phyloP scores from a whole-genome alignment of 192 early-diverging fungal species.

The Tieghemiomyces parasiticus region DNA sequence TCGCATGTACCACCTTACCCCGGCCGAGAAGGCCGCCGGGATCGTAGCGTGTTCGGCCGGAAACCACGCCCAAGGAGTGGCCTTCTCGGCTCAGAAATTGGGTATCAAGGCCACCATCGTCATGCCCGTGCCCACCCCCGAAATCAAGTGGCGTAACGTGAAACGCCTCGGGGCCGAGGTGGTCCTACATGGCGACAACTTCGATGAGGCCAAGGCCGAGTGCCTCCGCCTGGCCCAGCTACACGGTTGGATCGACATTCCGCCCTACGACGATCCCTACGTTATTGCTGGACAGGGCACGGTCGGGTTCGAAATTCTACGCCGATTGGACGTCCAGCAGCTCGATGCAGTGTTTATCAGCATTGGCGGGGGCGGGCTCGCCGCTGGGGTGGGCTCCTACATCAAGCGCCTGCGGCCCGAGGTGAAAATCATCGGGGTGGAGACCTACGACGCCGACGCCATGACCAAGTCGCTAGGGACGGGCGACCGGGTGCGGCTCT shows the following conservation, averaged over 20 bases:
- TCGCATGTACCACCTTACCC: constrained; percentile 64
- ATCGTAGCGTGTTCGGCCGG: constrained; percentile 96
- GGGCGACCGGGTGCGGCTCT: constrained; percentile 45
- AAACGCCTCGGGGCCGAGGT: constrained; percentile 79
- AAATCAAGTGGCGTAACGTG: constrained; percentile 86
- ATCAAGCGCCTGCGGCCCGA: constrained; percentile 79
- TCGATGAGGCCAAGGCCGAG: constrained; percentile 88
- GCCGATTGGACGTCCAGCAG: constrained; percentile 39
- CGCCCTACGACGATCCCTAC: constrained; percentile 94
- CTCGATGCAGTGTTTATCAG: constrained; percentile 86
- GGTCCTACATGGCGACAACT: constrained; percentile 78
- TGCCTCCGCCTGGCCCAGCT: constrained; percentile 53
- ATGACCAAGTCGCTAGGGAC: constrained; percentile 65
- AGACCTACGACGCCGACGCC: constrained; percentile 77
- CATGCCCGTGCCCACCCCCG: constrained; percentile 74
- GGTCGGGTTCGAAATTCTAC: constrained; percentile 72
- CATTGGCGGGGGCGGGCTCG: constrained; percentile 89
- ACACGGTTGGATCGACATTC: constrained; percentile 77
- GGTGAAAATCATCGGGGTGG: constrained; percentile 85
- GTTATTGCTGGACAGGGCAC: constrained; percentile 99
- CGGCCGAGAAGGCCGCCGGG: constrained; percentile 62
- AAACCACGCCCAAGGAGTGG: constrained; percentile 98
- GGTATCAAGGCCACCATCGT: constrained; percentile 91
- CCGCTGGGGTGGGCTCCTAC: constrained; percentile 84
- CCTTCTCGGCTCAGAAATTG: constrained; percentile 79